Percentiles rank a stretch among this genome's conserved stretches.
These are phyloP conservation scores for Linnemannia elongata DNA, from an alignment of 192 early-diverging fungal species.

Conservation along the genomic window DNA sequence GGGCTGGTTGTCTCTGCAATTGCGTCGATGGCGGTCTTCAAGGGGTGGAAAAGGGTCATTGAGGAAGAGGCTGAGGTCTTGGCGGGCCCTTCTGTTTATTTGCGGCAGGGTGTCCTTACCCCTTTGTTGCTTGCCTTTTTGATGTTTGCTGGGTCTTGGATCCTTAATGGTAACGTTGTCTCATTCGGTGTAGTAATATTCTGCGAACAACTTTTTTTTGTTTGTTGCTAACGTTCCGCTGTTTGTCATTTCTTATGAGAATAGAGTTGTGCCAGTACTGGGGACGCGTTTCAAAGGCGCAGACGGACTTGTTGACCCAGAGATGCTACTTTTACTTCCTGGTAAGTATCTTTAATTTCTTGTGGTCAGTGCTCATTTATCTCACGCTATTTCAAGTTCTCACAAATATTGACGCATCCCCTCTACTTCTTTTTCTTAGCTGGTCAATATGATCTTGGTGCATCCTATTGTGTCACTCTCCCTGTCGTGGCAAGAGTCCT, in stretches of 20 bases:
- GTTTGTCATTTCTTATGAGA: neutral
- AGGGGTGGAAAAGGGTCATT: conserved; percentile 25
- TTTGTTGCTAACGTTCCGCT: neutral
- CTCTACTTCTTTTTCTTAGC: neutral
- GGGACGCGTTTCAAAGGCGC: conserved; percentile 27
- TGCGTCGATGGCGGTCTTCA: conserved; percentile 19
- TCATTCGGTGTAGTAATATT: no score
- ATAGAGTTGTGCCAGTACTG: conserved; percentile 32
- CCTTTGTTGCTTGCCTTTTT: conserved; percentile 12
- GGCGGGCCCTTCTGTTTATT: neutral
- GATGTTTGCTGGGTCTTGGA: conserved; percentile 32
- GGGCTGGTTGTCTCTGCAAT: conserved; percentile 26
- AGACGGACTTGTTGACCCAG: conserved; percentile 27
- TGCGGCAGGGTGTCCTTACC: conserved; percentile 14
- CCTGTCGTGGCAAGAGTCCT: conserved; percentile 30
- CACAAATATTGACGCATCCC: neutral
- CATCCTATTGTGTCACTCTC: conserved; percentile 25
- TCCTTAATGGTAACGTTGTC: conserved; percentile 26
- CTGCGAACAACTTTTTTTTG: neutral
- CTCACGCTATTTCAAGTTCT: no score
- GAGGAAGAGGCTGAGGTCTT: neutral
- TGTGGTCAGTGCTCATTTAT: neutral
- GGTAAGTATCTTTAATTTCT: conserved; percentile 8
- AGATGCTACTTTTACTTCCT: conserved; percentile 26
- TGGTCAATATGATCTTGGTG: conserved; percentile 9